These are phyloP conservation scores for Carex pumila DNA, from an alignment of 176 grass and related monocot genomes.

Conservation along the genomic window DNA sequence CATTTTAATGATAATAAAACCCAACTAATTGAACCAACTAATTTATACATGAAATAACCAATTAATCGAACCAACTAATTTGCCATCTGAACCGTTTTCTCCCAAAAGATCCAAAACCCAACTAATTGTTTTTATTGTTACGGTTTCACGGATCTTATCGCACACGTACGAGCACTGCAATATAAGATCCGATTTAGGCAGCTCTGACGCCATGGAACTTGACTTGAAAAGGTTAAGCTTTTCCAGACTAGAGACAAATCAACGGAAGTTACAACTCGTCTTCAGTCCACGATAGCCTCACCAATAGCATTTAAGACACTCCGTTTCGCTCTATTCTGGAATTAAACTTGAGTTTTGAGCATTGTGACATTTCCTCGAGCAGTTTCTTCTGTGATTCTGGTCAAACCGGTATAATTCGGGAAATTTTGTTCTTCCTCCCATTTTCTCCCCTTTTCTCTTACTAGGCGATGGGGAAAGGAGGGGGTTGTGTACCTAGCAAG, in stretches of 20 bases:
- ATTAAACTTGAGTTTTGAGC: neutral
- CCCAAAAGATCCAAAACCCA: too few relatives aligned
- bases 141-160: neutral
- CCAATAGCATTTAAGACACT: neutral
- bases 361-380: neutral
- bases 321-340: neutral
- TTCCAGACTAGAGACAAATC: neutral
- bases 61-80: neutral
- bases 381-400: neutral
- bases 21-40: neutral
- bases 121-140: neutral
- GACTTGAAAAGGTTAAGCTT: neutral
- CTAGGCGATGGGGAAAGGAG: conserved; percentile 40
- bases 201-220: neutral
- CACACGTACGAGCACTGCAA: neutral
- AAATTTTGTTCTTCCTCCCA: neutral
- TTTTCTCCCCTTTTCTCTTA: neutral
- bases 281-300: neutral
- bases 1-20: too few relatives aligned
- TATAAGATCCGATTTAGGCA: neutral
- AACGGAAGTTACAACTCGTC: neutral
- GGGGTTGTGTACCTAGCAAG: conserved; percentile 51
- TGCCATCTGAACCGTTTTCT: neutral
- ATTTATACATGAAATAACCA: too few relatives aligned
- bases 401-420: neutral